These are phyloP conservation scores for Pseudotsuga menziesii DNA, from an alignment of 75 land plant species.

Conservation along the genomic window DNA sequence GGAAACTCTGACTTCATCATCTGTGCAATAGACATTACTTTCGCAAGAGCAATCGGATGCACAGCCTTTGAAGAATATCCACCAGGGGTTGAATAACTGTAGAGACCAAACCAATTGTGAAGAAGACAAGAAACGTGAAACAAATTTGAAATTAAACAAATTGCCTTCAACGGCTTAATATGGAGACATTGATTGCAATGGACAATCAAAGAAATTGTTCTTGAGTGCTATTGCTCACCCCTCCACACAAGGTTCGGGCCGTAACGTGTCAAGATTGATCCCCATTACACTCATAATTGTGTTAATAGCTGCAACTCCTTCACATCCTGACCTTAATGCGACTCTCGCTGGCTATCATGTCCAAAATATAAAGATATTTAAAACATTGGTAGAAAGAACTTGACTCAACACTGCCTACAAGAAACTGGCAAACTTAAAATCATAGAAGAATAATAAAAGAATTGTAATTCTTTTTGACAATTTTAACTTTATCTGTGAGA, in stretches of 20 bases:
- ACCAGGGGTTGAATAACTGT: slow-evolving; percentile 90
- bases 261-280: slow-evolving; percentile 83
- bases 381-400: neutral
- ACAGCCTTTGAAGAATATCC: slow-evolving; percentile 97
- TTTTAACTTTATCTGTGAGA: too few species aligned
- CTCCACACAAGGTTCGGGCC: slow-evolving; percentile 99
- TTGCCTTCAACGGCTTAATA: neutral
- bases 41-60: slow-evolving; percentile 97
- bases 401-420: neutral
- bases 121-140: neutral
- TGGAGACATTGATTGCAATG: neutral
- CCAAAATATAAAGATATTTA: slow-evolving; percentile 1
- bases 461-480: neutral
- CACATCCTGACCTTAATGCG: slow-evolving; percentile 79
- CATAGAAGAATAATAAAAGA: slow-evolving; percentile 1
- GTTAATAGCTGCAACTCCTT: slow-evolving; percentile 94
- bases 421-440: neutral
- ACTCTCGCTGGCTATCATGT: slow-evolving; percentile 77
- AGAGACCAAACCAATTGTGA: neutral
- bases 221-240: slow-evolving; percentile 48
- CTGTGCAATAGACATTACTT: slow-evolving; percentile 93
- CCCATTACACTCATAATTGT: slow-evolving; percentile 99
- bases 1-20: slow-evolving; percentile 86
- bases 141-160: neutral
- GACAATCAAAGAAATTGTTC: neutral